Evolutionary conservation across 495 filamentous ascomycete species (phyloP), one percentile per base, ranked within the genome.

Genomic region (Parathielavia appendiculata): DNA sequence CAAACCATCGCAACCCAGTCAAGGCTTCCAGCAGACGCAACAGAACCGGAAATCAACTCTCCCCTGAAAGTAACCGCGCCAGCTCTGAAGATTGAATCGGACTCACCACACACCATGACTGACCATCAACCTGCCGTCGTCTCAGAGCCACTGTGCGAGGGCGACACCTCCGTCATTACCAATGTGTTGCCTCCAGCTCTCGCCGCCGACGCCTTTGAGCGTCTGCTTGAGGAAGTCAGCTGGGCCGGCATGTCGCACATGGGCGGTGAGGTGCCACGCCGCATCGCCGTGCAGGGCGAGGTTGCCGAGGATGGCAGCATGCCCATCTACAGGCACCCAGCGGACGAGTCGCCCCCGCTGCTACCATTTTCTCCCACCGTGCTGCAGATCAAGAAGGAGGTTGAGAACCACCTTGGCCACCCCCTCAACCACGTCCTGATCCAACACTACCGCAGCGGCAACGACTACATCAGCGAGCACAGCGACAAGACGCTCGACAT

Each of bases 401-500:
- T 90, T 5, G 86, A 96, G 63, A 75, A 79, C 35, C 75, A 82
- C 11, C 75, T 96, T 6, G 82, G 87, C 7, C 95, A 97, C 66
- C 79, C 87, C 7, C 74, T 97, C 16, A 98, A 98, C 67, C 93
- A 98, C 66, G 91, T 87, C 11, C 78, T 98, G 14, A 92, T 97
- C 36, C 93, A 98, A 67, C 81, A 92, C 43, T 98, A 98, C 66
- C 91, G 93, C 11, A 79, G 82, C 63, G 92, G 95, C 19, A 80
- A 86, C n/a, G 93, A 98, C 69, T 87, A 89, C 63, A 99, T 99
- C 59, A 95, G 91, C 10, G 95, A 99, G 66, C 93, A 99, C 69
- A 91, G 88, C 32, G 93, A 99, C 66, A 99, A 99, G 73, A 96
- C 92, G 0, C 73, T 99, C 7, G 93, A 99, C 63, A 95, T 99